These are phyloP conservation scores for Ganoderma meredithae DNA, from an alignment of 1,284 basidiomycete species.

Conservation along the genomic window DNA sequence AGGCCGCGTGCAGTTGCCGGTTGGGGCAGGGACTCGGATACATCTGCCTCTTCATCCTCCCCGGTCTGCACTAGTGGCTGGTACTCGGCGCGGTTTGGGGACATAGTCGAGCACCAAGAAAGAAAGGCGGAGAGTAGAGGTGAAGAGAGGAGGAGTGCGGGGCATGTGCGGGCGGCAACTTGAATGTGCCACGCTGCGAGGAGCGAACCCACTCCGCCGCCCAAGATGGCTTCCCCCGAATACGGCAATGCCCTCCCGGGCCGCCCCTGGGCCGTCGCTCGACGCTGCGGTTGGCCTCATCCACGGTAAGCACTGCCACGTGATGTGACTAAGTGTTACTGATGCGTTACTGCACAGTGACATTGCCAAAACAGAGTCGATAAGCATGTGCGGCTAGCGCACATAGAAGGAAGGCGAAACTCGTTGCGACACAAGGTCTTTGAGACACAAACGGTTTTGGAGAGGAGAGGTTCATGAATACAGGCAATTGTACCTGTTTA, in stretches of 20 bases:
- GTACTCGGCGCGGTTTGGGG: constrained; percentile 68
- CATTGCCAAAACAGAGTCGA: not conserved
- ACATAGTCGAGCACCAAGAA: constrained; percentile 30
- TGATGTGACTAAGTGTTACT: not conserved
- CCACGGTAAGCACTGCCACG: constrained; percentile 1
- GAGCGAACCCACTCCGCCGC: constrained; percentile 18
- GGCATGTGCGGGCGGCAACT: constrained; percentile 9
- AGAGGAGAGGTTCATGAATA: too few relatives aligned
- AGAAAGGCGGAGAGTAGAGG: constrained; percentile 5
- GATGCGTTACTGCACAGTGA: not conserved
- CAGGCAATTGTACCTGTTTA: too few relatives aligned
- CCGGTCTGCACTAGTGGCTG: constrained; percentile 67
- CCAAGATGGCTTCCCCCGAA: not conserved
- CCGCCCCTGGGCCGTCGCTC: not conserved
- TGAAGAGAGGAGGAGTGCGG: constrained; percentile 12
- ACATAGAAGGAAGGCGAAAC: too few relatives aligned
- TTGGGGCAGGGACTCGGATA: constrained; percentile 48
- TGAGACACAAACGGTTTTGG: not conserved
- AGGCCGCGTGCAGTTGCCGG: constrained; percentile 43
- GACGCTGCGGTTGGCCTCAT: not conserved
- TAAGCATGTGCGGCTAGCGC: not conserved
- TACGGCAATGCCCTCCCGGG: not conserved
- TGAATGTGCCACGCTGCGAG: constrained; percentile 29
- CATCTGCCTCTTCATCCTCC: constrained; percentile 59
- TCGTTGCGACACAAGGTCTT: not conserved